A percentile compares a stretch with the other conserved stretches of the same genome.
Conservation (phyloP, 2,329 filamentous ascomycete species). For the Sporothrix brasiliensis region DNA sequence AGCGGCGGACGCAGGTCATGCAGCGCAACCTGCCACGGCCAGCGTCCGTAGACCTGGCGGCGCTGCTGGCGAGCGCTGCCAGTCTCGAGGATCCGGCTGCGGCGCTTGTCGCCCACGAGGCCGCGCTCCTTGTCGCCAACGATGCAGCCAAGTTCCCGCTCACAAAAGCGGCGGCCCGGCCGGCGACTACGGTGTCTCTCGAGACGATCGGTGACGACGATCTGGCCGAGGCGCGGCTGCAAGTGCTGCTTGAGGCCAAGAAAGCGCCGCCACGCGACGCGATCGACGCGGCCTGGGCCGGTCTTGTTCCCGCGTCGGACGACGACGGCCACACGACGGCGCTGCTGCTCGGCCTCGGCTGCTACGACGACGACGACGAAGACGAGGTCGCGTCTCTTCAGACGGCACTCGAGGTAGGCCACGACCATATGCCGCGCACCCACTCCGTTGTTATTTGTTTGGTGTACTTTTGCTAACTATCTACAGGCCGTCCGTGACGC, state of each 20-base stretch:
- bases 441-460: neutral
- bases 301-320: conserved; percentile 7
- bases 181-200: conserved; percentile 62
- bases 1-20: conserved; percentile 86
- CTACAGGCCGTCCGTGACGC: conserved; percentile 68
- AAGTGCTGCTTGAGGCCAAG: conserved; percentile 72
- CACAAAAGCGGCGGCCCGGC: conserved; percentile 62
- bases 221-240: conserved; percentile 73
- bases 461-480: too few relatives aligned
- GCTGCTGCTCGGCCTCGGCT: conserved; percentile 76
- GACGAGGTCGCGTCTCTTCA: conserved; percentile 58
- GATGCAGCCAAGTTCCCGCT: conserved; percentile 77
- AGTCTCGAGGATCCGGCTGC: conserved; percentile 65
- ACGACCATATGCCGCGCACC: too few relatives aligned
- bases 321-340: conserved; percentile 48
- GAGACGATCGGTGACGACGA: conserved; percentile 69
- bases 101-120: conserved; percentile 73
- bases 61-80: conserved; percentile 66
- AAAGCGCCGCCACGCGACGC: conserved; percentile 53
- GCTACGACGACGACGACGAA: conserved; percentile 75
- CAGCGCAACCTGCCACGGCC: conserved; percentile 82
- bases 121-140: conserved; percentile 75
- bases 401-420: conserved; percentile 69
- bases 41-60: conserved; percentile 68
- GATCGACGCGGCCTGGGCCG: conserved; percentile 58